Conservation (phyloP, 2,329 filamentous ascomycete genomes). For the Epichloe sylvatica region DNA sequence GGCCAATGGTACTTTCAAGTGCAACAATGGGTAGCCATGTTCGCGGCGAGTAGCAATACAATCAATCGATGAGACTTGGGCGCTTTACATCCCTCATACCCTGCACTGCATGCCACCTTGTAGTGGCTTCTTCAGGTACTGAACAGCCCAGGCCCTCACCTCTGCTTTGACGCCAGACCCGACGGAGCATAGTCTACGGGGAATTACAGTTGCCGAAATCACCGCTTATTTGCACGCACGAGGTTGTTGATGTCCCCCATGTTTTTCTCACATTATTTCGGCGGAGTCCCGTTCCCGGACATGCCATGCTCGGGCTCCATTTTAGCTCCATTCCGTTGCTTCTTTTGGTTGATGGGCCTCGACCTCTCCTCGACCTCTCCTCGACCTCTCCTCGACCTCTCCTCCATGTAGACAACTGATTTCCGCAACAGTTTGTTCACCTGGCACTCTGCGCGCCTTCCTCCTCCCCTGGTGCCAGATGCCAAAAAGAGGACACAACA, state of each 20-base stretch:
- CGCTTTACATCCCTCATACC: neutral
- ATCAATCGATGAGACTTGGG: neutral
- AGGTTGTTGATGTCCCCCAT: neutral
- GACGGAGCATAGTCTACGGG: too few relatives aligned
- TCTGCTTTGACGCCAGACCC: too few relatives aligned
- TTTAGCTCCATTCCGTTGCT: neutral
- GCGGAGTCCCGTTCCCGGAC: conserved; percentile 1
- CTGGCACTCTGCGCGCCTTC: neutral
- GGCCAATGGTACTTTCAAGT: too few relatives aligned
- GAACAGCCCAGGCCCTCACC: too few relatives aligned
- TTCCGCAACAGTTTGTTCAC: neutral
- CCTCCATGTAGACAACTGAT: neutral
- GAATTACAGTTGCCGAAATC: too few relatives aligned
- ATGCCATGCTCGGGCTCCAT: neutral
- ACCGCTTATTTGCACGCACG: neutral
- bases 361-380: neutral
- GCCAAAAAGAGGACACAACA: too few relatives aligned
- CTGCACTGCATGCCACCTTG: neutral
- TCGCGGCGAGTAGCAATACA: neutral
- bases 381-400: too few relatives aligned
- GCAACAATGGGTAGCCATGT: too few relatives aligned
- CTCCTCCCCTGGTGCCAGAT: neutral
- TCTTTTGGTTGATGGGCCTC: neutral
- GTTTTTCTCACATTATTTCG: neutral
- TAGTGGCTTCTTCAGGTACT: too few relatives aligned